phyloP scores from a whole-genome alignment of 2,329 filamentous ascomycete genomes.

The Cladosporium sp. region DNA sequence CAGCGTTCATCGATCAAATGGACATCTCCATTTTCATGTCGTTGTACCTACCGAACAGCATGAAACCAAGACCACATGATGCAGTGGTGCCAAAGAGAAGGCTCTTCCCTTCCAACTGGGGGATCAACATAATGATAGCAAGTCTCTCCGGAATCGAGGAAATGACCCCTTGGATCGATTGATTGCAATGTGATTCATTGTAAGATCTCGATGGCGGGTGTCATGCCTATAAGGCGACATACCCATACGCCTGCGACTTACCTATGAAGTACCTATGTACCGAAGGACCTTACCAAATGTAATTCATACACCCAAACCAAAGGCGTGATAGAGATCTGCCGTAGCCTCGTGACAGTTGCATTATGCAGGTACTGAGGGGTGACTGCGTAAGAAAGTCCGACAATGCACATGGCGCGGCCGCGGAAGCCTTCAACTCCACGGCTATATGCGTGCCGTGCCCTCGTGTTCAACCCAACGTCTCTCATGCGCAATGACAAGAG shows the following conservation, averaged over 20 bases:
- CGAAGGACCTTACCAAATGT: background rate
- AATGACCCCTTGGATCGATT: background rate
- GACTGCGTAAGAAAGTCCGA: background rate
- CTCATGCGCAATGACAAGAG: background rate
- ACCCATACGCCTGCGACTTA: background rate
- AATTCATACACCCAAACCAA: background rate
- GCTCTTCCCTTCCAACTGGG: constrained; percentile 15
- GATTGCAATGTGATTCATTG: background rate
- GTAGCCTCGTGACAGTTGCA: background rate
- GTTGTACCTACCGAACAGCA: constrained; percentile 21
- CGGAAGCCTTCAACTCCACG: background rate
- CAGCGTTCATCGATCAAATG: background rate
- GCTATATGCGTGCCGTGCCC: background rate
- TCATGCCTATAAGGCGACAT: background rate
- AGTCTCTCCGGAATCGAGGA: background rate
- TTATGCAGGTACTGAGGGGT: background rate
- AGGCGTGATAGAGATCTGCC: background rate
- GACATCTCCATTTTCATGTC: background rate
- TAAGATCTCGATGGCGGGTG: background rate
- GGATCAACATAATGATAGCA: background rate
- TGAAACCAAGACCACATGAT: constrained; percentile 20
- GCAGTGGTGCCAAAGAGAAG: constrained; percentile 7
- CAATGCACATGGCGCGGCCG: background rate
- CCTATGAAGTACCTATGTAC: background rate
- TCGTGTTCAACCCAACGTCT: background rate